Percentiles rank a stretch among this genome's conserved stretches.
phyloP scores from a whole-genome alignment of 1,284 basidiomycete genomes.

The Sporisorium scitamineum region DNA sequence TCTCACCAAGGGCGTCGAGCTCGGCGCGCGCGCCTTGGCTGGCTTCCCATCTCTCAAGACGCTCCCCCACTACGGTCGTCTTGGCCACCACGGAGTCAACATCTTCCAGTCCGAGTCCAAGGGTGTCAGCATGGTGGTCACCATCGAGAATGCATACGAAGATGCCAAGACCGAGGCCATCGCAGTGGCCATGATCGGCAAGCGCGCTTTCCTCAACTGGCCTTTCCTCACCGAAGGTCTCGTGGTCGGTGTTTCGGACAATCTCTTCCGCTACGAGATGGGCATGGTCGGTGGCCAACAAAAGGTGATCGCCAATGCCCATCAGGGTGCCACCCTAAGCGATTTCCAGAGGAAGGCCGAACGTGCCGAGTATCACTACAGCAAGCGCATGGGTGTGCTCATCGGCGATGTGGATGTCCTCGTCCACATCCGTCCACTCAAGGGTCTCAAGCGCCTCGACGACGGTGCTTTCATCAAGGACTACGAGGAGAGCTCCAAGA shows the following conservation, averaged over 20 bases:
- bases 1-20: constrained; percentile 86
- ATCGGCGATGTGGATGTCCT: constrained; percentile 77
- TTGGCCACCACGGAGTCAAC: constrained; percentile 90
- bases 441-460: constrained; percentile 87
- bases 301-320: constrained; percentile 51
- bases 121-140: constrained; percentile 92
- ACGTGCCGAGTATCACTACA: constrained; percentile 83
- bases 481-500: constrained; percentile 80
- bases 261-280: constrained; percentile 80
- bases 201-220: constrained; percentile 86
- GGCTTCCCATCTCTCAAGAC: constrained; percentile 96
- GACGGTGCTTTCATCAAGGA: constrained; percentile 93
- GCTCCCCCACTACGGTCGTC: constrained; percentile 80
- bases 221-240: constrained; percentile 93
- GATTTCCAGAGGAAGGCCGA: constrained; percentile 73
- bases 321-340: constrained; percentile 68
- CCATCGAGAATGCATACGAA: constrained; percentile 82
- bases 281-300: constrained; percentile 49
- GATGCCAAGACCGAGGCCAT: constrained; percentile 75
- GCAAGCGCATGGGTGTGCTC: constrained; percentile 87
- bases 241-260: constrained; percentile 87
- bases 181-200: constrained; percentile 76
- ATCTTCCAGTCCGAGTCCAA: constrained; percentile 90
- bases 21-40: constrained; percentile 87
- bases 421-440: constrained; percentile 65